Conservation (phyloP, 257 asterid genomes). For the Ilex aquifolium region DNA sequence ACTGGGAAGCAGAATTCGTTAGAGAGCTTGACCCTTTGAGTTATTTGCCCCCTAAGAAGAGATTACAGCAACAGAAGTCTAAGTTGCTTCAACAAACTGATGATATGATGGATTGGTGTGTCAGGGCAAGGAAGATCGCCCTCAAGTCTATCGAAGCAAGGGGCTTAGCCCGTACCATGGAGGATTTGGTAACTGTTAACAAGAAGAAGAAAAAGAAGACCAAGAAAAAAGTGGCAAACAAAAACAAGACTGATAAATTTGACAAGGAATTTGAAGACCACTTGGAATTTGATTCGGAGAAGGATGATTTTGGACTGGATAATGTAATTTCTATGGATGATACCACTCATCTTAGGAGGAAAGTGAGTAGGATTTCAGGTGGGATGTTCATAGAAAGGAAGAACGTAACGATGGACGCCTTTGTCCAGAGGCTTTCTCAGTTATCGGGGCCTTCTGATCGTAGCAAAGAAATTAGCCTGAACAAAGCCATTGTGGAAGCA, state of each 20-base stretch:
- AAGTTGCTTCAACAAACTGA: slow-evolving; percentile 45
- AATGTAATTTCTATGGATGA: slow-evolving; percentile 18
- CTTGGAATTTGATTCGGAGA: slow-evolving; percentile 31
- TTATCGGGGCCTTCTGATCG: slow-evolving; percentile 89
- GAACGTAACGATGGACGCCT: slow-evolving; percentile 61
- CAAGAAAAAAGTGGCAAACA: slow-evolving; percentile 24
- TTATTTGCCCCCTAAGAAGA: slow-evolving; percentile 34
- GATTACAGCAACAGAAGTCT: slow-evolving; percentile 37
- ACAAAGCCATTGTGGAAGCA: slow-evolving; percentile 70
- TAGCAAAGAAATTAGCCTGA: slow-evolving; percentile 68
- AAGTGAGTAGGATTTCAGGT: slow-evolving; percentile 53
- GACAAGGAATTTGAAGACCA: slow-evolving; percentile 32
- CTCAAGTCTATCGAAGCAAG: slow-evolving; percentile 82
- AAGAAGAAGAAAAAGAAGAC: slow-evolving; percentile 46
- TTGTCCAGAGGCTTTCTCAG: slow-evolving; percentile 76
- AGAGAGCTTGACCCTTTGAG: slow-evolving; percentile 38
- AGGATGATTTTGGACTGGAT: slow-evolving; percentile 22
- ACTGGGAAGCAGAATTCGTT: slow-evolving; percentile 81
- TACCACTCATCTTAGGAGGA: slow-evolving; percentile 32
- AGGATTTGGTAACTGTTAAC: slow-evolving; percentile 40
- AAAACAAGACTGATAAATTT: slow-evolving; percentile 24
- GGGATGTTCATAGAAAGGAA: slow-evolving; percentile 73
- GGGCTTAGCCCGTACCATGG: slow-evolving; percentile 56
- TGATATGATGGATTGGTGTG: slow-evolving; percentile 77
- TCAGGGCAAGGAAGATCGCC: slow-evolving; percentile 86